Conservation (phyloP, 148 eudicot species). For the Nepenthes gracilis region DNA sequence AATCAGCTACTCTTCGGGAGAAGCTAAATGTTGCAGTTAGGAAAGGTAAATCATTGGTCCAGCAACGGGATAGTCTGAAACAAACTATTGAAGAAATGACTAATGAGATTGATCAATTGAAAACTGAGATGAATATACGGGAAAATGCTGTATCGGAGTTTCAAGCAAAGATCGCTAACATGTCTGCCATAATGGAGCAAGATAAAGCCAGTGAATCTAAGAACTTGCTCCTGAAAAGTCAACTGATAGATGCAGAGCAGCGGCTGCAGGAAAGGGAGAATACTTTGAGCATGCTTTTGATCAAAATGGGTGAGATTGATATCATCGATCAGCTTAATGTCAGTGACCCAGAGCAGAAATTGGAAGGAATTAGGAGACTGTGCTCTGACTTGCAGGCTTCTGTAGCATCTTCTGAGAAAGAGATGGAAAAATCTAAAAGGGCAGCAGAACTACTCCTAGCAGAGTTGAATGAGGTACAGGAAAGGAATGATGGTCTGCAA, state of each 20-base stretch:
- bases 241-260: slow-evolving; percentile 40
- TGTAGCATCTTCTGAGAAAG: slow-evolving; percentile 48
- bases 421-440: slow-evolving; percentile 64
- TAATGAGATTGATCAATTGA: slow-evolving; percentile 45
- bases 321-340: slow-evolving; percentile 19
- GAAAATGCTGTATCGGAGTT: slow-evolving; percentile 43
- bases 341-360: slow-evolving; percentile 55
- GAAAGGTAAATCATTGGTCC: slow-evolving; percentile 84
- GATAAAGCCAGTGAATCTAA: slow-evolving; percentile 44
- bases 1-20: slow-evolving; percentile 74
- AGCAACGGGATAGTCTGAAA: slow-evolving; percentile 85
- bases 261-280: slow-evolving; percentile 38
- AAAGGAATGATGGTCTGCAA: slow-evolving; percentile 79
- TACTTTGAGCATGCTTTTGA: slow-evolving; percentile 41
- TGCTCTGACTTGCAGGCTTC: slow-evolving; percentile 44
- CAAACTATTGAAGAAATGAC: slow-evolving; percentile 55
- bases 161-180: slow-evolving; percentile 40
- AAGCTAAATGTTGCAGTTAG: slow-evolving; percentile 92
- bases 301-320: slow-evolving; percentile 39
- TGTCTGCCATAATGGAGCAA: slow-evolving; percentile 34
- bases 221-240: slow-evolving; percentile 39
- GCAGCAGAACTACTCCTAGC: slow-evolving; percentile 87
- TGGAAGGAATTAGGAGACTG: slow-evolving; percentile 40
- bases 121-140: slow-evolving; percentile 34
- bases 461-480: slow-evolving; percentile 97